These are phyloP conservation scores for Luvunga scandens DNA, from an alignment of 345 rosid genomes.

Conservation along the genomic window DNA sequence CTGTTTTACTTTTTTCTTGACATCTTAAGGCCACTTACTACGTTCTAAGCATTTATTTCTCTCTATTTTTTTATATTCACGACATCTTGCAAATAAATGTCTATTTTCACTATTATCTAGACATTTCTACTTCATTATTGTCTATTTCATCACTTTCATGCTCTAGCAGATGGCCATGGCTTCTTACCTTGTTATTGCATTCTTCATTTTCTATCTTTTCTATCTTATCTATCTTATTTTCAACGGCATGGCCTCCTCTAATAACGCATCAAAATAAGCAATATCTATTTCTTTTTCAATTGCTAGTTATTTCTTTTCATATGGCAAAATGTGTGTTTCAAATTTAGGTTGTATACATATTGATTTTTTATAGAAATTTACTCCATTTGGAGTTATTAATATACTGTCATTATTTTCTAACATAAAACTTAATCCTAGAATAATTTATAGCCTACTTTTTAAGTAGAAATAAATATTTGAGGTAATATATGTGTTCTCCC, in stretches of 20 bases:
- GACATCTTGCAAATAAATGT: too few relatives aligned
- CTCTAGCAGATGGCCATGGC: too few relatives aligned
- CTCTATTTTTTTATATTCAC: too few relatives aligned
- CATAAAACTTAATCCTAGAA: background rate
- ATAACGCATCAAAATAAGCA: background rate
- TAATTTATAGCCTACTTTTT: background rate
- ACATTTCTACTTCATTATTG: too few relatives aligned
- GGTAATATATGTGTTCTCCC: background rate
- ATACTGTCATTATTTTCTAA: background rate
- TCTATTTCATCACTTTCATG: too few relatives aligned
- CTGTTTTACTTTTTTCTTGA: too few relatives aligned
- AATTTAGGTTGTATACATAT: background rate
- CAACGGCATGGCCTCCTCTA: background rate
- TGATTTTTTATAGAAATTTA: background rate
- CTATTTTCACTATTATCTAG: too few relatives aligned
- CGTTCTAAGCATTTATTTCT: too few relatives aligned
- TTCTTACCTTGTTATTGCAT: too few relatives aligned
- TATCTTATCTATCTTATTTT: too few relatives aligned
- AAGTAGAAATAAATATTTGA: background rate
- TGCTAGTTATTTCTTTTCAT: background rate
- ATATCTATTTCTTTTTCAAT: background rate
- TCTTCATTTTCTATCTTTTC: background rate
- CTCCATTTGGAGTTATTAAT: too few relatives aligned
- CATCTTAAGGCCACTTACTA: too few relatives aligned
- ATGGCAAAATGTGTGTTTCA: background rate